Evolutionary conservation across 2,329 filamentous ascomycete genomes (phyloP), one percentile per base, ranked within the genome.

Genomic region (Peltaster fructicola): DNA sequence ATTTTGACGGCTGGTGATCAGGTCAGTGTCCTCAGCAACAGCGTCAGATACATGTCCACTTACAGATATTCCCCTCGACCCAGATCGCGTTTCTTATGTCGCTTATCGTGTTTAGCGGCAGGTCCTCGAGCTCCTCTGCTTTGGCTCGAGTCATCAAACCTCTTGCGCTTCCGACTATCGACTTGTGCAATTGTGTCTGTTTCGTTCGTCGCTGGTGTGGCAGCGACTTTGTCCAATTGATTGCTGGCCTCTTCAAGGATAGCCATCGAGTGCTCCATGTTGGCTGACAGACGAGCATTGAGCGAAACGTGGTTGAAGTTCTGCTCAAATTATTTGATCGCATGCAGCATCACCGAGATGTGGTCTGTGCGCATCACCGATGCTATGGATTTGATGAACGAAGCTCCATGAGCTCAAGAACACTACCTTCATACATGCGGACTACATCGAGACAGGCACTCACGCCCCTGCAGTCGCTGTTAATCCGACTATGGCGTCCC

Each of bases 51-150:
- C n/a, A 8, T 9, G 25, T 10, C 17, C 24, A 52, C 63, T 47
- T 57, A 76, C 73, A 61, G 62, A 53, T 67, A 73, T 46, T 72
- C 69, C 32, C 56, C 58, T 50, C 73, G 57, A 40, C 73, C 72
- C 65, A 73, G 55, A 65, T 74, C 65, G 49, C 59, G 59, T 47
- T 65, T 72, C 65, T 68, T 70, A 61, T 45, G 37, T 31, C 44
- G 33, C 36, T 40, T 40, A 38, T 35, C 33, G 43, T 47, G 35
- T 27, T 42, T 32, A 34, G 34, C 37, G 30, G 29, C 30, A 20
- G 36, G 31, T 27, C 35, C 24, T 27, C 35, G 26, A 23, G 31
- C 25, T 26, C 36, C 30, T 24, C 40, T 35, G 23, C 23, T 18
- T 15, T 22, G 21, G 13, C 38, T 34, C 21, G 23, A 30, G 29